Evolutionary conservation across 176 grass and related monocot species (phyloP), one percentile per base, ranked within the genome.

Genomic region (Avena sativa): DNA sequence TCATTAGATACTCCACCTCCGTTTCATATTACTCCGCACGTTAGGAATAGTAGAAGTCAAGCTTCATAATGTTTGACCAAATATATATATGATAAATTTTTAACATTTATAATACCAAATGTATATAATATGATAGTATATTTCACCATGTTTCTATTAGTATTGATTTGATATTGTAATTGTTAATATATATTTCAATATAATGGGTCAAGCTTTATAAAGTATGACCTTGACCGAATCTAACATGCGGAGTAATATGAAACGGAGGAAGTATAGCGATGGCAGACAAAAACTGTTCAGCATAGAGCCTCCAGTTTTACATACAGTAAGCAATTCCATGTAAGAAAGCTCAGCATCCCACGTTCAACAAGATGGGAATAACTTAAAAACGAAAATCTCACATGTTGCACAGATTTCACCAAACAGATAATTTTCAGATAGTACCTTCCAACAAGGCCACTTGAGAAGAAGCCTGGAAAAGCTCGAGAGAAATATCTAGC

Each of bases 361-460:
- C 26, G 44, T 20, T 79, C 77, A 79, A 23, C 36, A 46, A 61
- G 56, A 60, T 79, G 36, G 2, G 12, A 61, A 55, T 32, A 76
- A 55, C 40, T 44, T 44, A 15, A 30, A 26, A 32, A 17, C 1
- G 21, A 49, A 25, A 65, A 49, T 5, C 16, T 65, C 19, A 65
- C 17, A 30, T 81, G 60, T 65, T 26, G 79, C 65, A 36, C 61
- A 12, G 11, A 67, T 81, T n/a, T 44, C 12, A 81, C 43, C 16
- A 30, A 65, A 51, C 44, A 17, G 11, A 50, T 10, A 80, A 50
- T 19, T 47, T 49, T 62, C 11, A 58, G 17, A 69, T 47, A 76
- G 46, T 90, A 95, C 93, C 93, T 92, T 84, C 93, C 93, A 88
- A 95, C 77, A 80, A 95, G 89, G 66, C 82, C 93, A 69, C 90